Evolutionary conservation across 2,329 filamentous ascomycete species (phyloP), one percentile per base, ranked within the genome.

Genomic region (Aaosphaeria arxii): DNA sequence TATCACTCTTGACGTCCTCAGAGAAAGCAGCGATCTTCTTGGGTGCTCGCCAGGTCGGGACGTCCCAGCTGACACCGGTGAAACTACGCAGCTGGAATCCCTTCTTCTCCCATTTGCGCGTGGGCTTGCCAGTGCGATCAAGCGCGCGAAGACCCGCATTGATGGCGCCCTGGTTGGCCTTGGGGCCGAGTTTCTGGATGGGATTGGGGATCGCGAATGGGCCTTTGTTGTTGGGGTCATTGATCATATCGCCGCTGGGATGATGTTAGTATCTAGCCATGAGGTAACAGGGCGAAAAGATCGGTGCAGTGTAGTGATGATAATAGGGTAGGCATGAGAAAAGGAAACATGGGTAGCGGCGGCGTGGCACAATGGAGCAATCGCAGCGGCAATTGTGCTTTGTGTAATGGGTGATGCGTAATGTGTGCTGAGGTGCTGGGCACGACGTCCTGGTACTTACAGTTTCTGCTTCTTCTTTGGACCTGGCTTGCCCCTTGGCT

Each of bases 161-260:
- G 79, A 99, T 99, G 50, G 92, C 92, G 55, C 94, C 94, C 63
- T 92, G 89, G 70, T 96, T 97, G 44, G 92, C 92, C 72, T 96
- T 97, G 58, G 94, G 94, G 4, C 92, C 92, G 29, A 97, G 86
- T 71, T 95, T 95, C 73, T 92, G 89, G 44, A 79, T 77, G 40
- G 76, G 72, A 24, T 69, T 65, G n/a, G 64, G 60, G 52, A 68
- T 64, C 50, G 66, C 59, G 42, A 77, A 72, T 59, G 78, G 58
- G 11, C 57, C 60, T 47, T 71, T 71, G 47, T 52, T 59, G 55
- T 66, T 64, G 28, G 67, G 64, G 52, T 71, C 64, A 58, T 75
- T 73, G 63, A 75, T 76, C 50, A 65, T 62, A 58, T 82, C 78
- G 58, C 86, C 83, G 9, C 65, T 67, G 51, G 24, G 30, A 11